phyloP scores from a whole-genome alignment of 768 basidiomycete species.

The Cystofilobasidium macerans region DNA sequence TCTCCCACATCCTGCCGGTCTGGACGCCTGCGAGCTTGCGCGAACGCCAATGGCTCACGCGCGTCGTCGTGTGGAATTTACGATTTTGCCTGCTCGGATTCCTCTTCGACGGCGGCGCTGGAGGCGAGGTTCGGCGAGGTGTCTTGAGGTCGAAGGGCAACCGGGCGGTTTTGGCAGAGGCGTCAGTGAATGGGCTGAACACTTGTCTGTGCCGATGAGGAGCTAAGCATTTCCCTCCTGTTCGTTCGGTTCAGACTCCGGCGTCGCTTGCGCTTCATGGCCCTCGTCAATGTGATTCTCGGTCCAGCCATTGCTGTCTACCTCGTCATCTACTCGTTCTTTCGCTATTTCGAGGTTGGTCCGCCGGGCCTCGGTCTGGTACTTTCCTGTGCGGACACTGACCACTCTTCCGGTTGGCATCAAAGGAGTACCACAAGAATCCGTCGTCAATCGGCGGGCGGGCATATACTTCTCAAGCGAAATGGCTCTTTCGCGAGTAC shows the following conservation, averaged over 20 bases:
- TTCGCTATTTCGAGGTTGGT: slow-evolving; percentile 99
- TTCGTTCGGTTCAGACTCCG: no score
- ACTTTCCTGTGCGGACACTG: not conserved
- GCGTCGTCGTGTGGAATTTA: slow-evolving; percentile 93
- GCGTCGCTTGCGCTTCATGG: slow-evolving; percentile 91
- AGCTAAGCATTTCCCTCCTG: no score
- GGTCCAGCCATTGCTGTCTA: slow-evolving; percentile 96
- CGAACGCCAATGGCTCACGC: slow-evolving; percentile 57
- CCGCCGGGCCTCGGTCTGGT: slow-evolving; percentile 29
- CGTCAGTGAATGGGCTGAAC: slow-evolving; percentile 45
- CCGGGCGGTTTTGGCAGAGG: slow-evolving; percentile 62
- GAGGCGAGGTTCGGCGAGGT: slow-evolving; percentile 68
- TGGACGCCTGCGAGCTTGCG: slow-evolving; percentile 38
- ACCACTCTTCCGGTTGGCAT: not conserved
- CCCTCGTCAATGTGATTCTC: slow-evolving; percentile 85
- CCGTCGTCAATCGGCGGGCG: slow-evolving; percentile 88
- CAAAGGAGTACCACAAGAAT: slow-evolving; percentile 94
- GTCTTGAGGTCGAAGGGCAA: slow-evolving; percentile 74
- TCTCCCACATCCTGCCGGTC: slow-evolving; percentile 9
- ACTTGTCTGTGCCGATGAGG: not conserved
- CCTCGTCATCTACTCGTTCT: slow-evolving; percentile 96
- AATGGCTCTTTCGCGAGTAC: slow-evolving; percentile 99
- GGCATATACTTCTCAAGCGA: slow-evolving; percentile 83
- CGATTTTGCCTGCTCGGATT: slow-evolving; percentile 91
- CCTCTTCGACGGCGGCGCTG: slow-evolving; percentile 69